Base-by-base conservation (phyloP, 2,329 filamentous ascomycete species). In the Scedosporium aurantiacum region DNA sequence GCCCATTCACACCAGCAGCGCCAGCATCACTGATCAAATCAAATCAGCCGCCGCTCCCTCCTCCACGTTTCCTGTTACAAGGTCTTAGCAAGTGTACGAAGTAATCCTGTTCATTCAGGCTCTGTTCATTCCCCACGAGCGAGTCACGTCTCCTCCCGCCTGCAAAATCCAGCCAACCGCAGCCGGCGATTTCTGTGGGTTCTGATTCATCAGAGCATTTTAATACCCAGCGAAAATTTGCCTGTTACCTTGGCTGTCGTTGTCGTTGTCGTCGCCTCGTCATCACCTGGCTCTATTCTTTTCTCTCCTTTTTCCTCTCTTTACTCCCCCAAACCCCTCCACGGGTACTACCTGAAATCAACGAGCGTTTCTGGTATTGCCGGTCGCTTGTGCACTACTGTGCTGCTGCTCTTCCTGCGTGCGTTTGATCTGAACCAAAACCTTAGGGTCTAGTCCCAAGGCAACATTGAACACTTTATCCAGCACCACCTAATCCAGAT, bases 191-290 rank as follows among this genome's bases (percentile, higher is more conserved):
- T 23, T 23, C 6, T 27, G 50, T 54, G 50, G 50, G 50, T 23
- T 54, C 50, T 54, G 50, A 54, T 54, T 54, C 50, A 54, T 54
- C 50, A 54, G 23, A 47, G n/a, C 23, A 54, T 37, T 27, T 23
- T 54, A 21, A 54, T 54, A 54, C 50, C 50, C 23, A 54, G 50
- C 50, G 50, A 54, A 37, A 54, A 54, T 54, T 54, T 54, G 50
- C 50, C 50, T 47, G 32, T 21, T n/a, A 54, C 12, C 23, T 25
- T 54, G n/a, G 16, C 43, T 47, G 32, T 47, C 43, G 14, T n/a
- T 4, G 32, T 47, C 43, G 14, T n/a, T 4, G n/a, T 18, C 16
- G 21, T 23, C 8, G 43, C 21, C 43, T 18, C 16, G 21, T 23
- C 43, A 23, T n/a, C 43, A 47, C 43, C 43, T 16, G 16, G 14